A percentile compares a stretch with the other conserved stretches of the same genome.
Conservation (phyloP, 2,329 filamentous ascomycete genomes). For the Paramyrothecium sp. region DNA sequence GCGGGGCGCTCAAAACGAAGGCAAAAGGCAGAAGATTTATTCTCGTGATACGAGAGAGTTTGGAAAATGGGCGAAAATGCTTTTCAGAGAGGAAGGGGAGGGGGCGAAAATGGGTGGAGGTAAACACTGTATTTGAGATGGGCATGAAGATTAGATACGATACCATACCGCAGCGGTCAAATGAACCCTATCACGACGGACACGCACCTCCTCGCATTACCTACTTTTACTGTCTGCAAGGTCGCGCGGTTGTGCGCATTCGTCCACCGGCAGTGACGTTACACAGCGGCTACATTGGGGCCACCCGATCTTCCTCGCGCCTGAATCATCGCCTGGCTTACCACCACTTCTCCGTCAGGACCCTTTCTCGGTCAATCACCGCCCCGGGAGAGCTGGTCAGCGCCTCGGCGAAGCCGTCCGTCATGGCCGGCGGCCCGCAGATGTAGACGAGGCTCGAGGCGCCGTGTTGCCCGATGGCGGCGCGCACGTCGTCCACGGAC, state of each 20-base stretch:
- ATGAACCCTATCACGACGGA: background rate
- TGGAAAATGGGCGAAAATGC: background rate
- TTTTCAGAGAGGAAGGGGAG: conserved; percentile 4
- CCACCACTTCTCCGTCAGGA: conserved; percentile 66
- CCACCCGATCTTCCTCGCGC: too few species aligned
- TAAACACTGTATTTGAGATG: background rate
- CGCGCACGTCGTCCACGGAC: conserved; percentile 36
- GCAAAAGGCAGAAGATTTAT: conserved; percentile 71
- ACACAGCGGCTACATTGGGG: too few species aligned
- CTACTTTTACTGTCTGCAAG: too few species aligned
- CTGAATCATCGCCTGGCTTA: too few species aligned
- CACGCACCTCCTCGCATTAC: background rate
- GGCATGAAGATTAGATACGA: conserved; percentile 15
- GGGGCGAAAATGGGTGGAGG: conserved; percentile 8
- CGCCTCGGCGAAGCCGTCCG: conserved; percentile 59
- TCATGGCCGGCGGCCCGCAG: conserved; percentile 68
- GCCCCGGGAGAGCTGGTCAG: conserved; percentile 28
- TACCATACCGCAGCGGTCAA: conserved; percentile 9
- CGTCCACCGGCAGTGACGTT: too few species aligned
- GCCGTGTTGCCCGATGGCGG: conserved; percentile 32
- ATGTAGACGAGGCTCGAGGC: conserved; percentile 57
- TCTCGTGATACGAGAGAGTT: conserved; percentile 43
- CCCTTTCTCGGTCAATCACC: conserved; percentile 38
- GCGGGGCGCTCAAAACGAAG: conserved; percentile 50
- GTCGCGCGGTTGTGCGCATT: too few species aligned